Percentiles rank a stretch among this genome's conserved stretches.
phyloP scores from a whole-genome alignment of 129 eudicot genomes.

The sunflower (Helianthus annuus) region DNA sequence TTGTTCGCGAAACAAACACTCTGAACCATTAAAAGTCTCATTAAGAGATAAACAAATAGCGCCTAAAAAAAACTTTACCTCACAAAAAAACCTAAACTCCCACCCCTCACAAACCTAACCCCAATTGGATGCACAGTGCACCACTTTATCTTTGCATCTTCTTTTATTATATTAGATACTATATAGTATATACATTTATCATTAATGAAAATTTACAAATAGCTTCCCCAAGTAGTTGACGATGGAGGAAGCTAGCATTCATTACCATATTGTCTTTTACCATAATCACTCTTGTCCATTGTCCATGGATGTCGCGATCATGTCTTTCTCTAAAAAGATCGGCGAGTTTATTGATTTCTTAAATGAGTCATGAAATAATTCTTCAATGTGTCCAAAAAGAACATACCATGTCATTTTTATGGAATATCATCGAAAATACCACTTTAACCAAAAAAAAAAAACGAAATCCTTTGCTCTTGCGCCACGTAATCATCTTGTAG shows the following conservation, averaged over 20 bases:
- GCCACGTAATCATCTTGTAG: too few relatives aligned
- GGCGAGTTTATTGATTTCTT: constrained; percentile 19
- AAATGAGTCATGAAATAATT: constrained; percentile 5
- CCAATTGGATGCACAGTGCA: not conserved
- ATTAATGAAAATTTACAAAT: not conserved
- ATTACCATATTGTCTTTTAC: constrained; percentile 33
- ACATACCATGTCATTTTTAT: constrained; percentile 28
- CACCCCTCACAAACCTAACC: not conserved
- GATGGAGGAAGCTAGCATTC: constrained; percentile 21
- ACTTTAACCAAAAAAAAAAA: too few relatives aligned
- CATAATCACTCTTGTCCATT: constrained; percentile 21
- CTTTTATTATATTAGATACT: not conserved
- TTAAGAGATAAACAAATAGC: too few relatives aligned
- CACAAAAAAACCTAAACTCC: too few relatives aligned
- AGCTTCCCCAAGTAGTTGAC: constrained; percentile 17
- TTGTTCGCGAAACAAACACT: too few relatives aligned
- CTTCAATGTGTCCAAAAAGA: constrained; percentile 13
- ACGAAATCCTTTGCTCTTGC: too few relatives aligned
- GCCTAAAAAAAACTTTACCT: not conserved
- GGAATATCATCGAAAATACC: too few relatives aligned
- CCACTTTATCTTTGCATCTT: not conserved
- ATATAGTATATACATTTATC: not conserved
- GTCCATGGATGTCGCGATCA: constrained; percentile 49
- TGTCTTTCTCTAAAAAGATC: constrained; percentile 26
- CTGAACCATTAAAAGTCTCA: too few relatives aligned